Evolutionary conservation across 2,329 filamentous ascomycete genomes (phyloP).

Genomic region (Arthrinium puccinioides): DNA sequence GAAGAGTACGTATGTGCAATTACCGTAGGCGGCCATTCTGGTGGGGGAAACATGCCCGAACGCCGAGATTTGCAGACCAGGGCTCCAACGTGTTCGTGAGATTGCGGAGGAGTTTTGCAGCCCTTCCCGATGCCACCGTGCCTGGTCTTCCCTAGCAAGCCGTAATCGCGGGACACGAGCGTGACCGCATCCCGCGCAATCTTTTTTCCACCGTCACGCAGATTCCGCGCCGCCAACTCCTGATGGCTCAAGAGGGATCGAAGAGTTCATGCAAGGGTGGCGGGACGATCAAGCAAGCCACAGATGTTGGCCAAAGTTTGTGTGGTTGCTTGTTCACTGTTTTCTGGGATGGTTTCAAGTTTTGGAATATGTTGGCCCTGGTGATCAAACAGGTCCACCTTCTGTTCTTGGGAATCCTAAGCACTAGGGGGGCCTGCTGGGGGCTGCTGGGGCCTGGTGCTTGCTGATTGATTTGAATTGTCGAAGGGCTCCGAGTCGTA

Average conservation of each 20-base stretch:
- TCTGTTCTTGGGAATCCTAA: constrained; percentile 9
- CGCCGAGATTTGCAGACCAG: background rate
- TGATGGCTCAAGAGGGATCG: too few relatives aligned
- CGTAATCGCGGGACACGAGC: constrained; percentile 1
- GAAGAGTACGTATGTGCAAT: background rate
- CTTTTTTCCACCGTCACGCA: background rate
- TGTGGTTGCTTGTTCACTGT: background rate
- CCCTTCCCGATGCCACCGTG: constrained; percentile 15
- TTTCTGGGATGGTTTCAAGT: constrained; percentile 15
- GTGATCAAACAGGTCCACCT: constrained; percentile 20
- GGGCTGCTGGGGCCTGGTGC: too few relatives aligned
- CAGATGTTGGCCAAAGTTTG: constrained; percentile 3
- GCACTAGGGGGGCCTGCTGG: background rate
- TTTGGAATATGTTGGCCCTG: constrained; percentile 22
- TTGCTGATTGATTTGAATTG: too few relatives aligned
- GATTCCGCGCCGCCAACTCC: constrained; percentile 1
- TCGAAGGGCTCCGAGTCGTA: too few relatives aligned
- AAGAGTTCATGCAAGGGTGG: constrained; percentile 8
- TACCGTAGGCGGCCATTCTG: background rate
- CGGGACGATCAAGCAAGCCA: constrained; percentile 12
- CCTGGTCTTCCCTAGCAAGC: background rate
- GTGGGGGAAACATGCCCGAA: constrained; percentile 2
- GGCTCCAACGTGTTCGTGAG: constrained; percentile 9
- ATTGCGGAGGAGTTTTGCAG: constrained; percentile 17
- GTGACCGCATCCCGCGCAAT: background rate